These are phyloP conservation scores for Fusarium sp. DNA, from an alignment of 2,329 filamentous ascomycete genomes.

Conservation along the genomic window DNA sequence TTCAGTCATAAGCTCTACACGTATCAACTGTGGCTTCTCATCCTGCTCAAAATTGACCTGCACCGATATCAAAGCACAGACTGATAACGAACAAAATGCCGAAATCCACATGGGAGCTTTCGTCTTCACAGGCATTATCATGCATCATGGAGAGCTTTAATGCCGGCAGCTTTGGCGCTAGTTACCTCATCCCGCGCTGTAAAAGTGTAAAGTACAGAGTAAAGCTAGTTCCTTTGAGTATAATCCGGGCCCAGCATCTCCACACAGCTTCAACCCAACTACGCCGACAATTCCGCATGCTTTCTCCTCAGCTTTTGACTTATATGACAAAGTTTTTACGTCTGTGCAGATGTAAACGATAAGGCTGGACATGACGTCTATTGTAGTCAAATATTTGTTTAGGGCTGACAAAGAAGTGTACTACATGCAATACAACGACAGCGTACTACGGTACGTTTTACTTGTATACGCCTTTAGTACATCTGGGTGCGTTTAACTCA, in stretches of 20 bases:
- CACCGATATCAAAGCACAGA: background rate
- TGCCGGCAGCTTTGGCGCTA: conserved; percentile 12
- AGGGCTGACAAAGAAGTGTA: conserved; percentile 10
- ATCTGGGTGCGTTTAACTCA: background rate
- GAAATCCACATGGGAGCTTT: background rate
- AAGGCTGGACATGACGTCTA: conserved; percentile 22
- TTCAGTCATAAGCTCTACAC: background rate
- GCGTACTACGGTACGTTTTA: no score
- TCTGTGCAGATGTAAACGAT: background rate
- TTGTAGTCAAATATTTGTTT: background rate
- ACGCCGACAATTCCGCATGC: conserved; percentile 15
- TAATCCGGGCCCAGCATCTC: background rate
- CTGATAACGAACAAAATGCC: background rate
- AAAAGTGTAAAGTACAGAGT: no score
- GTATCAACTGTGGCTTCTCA: background rate
- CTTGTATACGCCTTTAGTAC: background rate
- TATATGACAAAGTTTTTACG: background rate
- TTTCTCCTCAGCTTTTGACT: background rate
- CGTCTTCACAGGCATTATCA: background rate
- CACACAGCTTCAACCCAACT: background rate
- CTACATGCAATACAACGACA: no score
- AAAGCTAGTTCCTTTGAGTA: background rate
- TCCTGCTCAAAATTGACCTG: background rate
- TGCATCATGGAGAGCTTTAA: background rate
- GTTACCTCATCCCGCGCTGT: background rate